Percentiles rank a stretch among this genome's conserved stretches.
Evolutionary conservation across 306 rosid species (phyloP).

Genomic region (Purshia tridentata): DNA sequence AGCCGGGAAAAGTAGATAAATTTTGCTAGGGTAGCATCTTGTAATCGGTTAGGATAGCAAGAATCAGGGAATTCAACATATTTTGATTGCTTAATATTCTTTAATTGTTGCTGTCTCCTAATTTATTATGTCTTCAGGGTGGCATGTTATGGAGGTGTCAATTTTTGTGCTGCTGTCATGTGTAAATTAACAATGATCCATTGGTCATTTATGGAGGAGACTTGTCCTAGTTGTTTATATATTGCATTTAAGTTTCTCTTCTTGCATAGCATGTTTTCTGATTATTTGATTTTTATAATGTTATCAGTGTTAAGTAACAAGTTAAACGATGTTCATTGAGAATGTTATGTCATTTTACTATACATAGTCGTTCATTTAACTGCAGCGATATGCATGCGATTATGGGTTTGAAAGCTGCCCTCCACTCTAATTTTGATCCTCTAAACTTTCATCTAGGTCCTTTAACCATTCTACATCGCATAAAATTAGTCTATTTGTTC

Average conservation of each 20-base stretch:
- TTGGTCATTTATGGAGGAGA: neutral
- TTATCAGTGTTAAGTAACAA: too few species aligned
- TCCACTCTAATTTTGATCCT: too few species aligned
- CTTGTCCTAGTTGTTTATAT: neutral
- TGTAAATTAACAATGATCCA: constrained; percentile 11
- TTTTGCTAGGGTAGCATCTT: constrained; percentile 19
- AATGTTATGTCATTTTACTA: too few species aligned
- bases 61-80: constrained; percentile 1
- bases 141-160: constrained; percentile 7
- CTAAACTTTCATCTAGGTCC: too few species aligned
- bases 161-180: constrained; percentile 11
- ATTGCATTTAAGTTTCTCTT: neutral
- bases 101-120: constrained; percentile 8
- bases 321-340: too few species aligned
- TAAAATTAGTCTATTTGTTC: too few species aligned
- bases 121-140: constrained; percentile 1
- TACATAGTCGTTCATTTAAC: too few species aligned
- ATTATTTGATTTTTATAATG: too few species aligned
- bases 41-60: constrained; percentile 41
- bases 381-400: too few species aligned
- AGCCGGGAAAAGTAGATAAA: constrained; percentile 51
- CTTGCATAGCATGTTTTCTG: neutral
- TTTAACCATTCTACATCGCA: too few species aligned
- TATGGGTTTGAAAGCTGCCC: too few species aligned
- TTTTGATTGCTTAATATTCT: constrained; percentile 17